These are phyloP conservation scores for Zoysia matrella DNA, from an alignment of 202 grass and related monocot species.

Conservation along the genomic window DNA sequence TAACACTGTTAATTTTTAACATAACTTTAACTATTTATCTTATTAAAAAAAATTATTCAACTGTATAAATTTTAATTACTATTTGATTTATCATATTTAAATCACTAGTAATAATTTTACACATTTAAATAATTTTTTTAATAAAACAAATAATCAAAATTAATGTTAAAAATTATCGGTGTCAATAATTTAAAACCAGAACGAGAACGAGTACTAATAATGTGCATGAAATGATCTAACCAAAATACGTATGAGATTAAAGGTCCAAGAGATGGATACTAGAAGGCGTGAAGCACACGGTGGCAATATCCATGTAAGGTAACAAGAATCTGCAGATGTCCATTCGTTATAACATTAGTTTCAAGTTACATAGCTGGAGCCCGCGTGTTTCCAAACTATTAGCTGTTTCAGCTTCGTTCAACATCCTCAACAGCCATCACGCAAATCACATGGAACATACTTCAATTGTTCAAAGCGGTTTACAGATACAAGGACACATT, in stretches of 20 bases:
- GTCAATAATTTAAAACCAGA: too few relatives aligned
- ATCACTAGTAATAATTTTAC: too few relatives aligned
- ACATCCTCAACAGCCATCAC: slow-evolving; percentile 18
- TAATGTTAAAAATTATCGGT: too few relatives aligned
- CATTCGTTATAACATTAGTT: slow-evolving; percentile 19
- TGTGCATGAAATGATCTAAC: not conserved
- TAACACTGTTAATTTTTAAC: too few relatives aligned
- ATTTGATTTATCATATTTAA: too few relatives aligned
- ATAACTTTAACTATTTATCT: too few relatives aligned
- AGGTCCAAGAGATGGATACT: not conserved
- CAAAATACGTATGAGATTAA: not conserved
- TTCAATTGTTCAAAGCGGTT: slow-evolving; percentile 30
- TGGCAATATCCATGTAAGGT: not conserved
- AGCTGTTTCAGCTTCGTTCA: slow-evolving; percentile 22
- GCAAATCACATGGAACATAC: slow-evolving; percentile 27
- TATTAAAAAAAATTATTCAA: too few relatives aligned
- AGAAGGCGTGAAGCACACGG: not conserved
- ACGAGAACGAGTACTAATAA: too few relatives aligned
- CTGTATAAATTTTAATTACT: too few relatives aligned
- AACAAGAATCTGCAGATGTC: slow-evolving; percentile 21
- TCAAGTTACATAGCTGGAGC: slow-evolving; percentile 32
- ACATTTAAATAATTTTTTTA: too few relatives aligned
- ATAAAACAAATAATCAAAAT: too few relatives aligned
- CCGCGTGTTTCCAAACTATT: not conserved
- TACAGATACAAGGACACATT: slow-evolving; percentile 20